Percentiles rank a stretch among this genome's conserved stretches.
Conservation (phyloP, 306 rosid genomes). For the Lagenaria siceraria region DNA sequence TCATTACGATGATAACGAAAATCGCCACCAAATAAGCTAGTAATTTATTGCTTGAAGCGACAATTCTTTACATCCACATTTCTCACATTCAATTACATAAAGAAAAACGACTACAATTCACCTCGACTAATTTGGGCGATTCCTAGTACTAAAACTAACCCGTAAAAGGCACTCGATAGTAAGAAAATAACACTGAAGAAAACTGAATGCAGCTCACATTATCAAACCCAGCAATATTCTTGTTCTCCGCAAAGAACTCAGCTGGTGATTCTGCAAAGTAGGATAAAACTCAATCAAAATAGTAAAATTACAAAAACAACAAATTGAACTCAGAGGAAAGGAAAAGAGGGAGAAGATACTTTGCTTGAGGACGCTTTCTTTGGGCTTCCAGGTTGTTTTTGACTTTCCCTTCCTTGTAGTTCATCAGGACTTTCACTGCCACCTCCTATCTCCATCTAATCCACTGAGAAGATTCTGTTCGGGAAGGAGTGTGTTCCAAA, state of each 20-base stretch:
- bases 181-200: neutral
- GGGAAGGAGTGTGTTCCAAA: neutral
- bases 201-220: slow-evolving; percentile 29
- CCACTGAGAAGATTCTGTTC: neutral
- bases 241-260: slow-evolving; percentile 89
- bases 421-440: slow-evolving; percentile 37
- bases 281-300: neutral
- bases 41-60: neutral
- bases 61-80: neutral
- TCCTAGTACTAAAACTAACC: neutral
- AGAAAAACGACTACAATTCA: neutral
- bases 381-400: slow-evolving; percentile 53
- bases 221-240: slow-evolving; percentile 94
- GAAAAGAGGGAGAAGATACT: slow-evolving; percentile 33
- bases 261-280: slow-evolving; percentile 72
- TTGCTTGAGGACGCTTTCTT: slow-evolving; percentile 69
- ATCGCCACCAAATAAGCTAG: neutral
- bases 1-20: neutral
- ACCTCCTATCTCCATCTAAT: slow-evolving; percentile 29
- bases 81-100: neutral
- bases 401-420: slow-evolving; percentile 56
- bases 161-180: neutral
- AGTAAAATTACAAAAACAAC: neutral
- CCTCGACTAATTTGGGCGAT: neutral
- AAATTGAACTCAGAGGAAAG: neutral